phyloP scores from a whole-genome alignment of 1,284 basidiomycete genomes.

The Pseudozyma sp. region DNA sequence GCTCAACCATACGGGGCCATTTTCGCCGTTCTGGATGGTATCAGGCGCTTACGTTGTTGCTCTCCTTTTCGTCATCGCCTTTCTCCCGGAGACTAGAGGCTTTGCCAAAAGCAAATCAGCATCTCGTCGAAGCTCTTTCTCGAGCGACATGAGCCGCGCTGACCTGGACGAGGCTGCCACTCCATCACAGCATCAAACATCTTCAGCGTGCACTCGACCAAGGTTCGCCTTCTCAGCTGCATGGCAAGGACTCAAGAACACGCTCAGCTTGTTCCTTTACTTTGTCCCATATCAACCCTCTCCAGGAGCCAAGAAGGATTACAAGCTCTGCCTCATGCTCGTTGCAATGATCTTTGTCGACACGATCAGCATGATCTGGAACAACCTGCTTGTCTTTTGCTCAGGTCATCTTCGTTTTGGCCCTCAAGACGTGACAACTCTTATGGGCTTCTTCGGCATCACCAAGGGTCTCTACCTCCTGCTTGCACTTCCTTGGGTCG shows the following conservation, averaged over 20 bases:
- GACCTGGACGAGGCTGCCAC: not conserved
- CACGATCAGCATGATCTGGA: conserved; percentile 25
- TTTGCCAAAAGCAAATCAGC: not conserved
- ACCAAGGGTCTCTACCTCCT: conserved; percentile 27
- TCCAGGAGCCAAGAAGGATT: conserved; percentile 19
- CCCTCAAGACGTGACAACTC: conserved; percentile 17
- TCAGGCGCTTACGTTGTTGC: not conserved
- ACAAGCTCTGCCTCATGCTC: conserved; percentile 36
- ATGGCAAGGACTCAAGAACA: conserved; percentile 4
- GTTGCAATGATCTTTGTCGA: conserved; percentile 21
- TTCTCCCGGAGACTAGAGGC: conserved; percentile 28
- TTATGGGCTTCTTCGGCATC: conserved; percentile 23
- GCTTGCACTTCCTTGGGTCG: conserved; percentile 26
- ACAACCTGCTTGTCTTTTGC: conserved; percentile 35
- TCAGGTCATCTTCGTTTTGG: conserved; percentile 37
- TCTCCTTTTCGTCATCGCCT: not conserved
- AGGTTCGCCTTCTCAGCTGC: not conserved
- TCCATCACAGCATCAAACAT: not conserved
- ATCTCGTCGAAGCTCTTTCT: conserved; percentile 14
- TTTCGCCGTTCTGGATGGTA: conserved; percentile 34
- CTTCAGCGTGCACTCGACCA: not conserved
- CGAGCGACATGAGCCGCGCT: conserved; percentile 9
- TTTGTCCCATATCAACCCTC: conserved; percentile 27
- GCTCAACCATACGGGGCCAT: conserved; percentile 32
- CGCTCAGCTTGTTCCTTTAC: conserved; percentile 25